Conservation (phyloP, 2,329 filamentous ascomycete species). For the Verticillium nonalfalfae region DNA sequence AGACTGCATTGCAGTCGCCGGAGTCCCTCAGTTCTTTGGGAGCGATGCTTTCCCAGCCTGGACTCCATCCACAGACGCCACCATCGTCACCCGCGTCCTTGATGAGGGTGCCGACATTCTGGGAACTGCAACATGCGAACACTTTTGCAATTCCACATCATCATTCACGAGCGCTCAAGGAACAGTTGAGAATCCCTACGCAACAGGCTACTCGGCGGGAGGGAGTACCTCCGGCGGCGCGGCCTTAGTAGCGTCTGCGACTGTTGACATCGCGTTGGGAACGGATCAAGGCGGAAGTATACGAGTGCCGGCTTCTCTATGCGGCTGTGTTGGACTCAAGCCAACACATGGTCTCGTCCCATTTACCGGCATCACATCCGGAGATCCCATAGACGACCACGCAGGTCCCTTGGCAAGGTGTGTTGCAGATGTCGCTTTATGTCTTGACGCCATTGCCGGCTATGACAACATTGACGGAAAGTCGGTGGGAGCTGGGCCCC, state of each 20-base stretch:
- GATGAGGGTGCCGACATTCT: slow-evolving; percentile 43
- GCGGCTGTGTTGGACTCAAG: slow-evolving; percentile 36
- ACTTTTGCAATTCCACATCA: slow-evolving; percentile 41
- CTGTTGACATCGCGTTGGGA: slow-evolving; percentile 37
- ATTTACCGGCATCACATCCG: slow-evolving; percentile 40
- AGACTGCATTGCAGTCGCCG: slow-evolving; percentile 48
- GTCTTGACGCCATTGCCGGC: slow-evolving; percentile 38
- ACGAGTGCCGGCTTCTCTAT: slow-evolving; percentile 33
- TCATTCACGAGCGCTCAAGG: slow-evolving; percentile 41
- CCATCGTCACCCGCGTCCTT: slow-evolving; percentile 41
- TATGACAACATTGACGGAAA: slow-evolving; percentile 42
- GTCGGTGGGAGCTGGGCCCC: slow-evolving; percentile 23
- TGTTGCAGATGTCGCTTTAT: slow-evolving; percentile 30
- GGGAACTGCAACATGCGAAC: slow-evolving; percentile 47
- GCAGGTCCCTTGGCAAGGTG: slow-evolving; percentile 34
- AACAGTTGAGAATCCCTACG: slow-evolving; percentile 36
- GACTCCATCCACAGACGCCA: slow-evolving; percentile 46
- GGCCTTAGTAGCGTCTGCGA: slow-evolving; percentile 34
- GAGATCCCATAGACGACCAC: slow-evolving; percentile 46
- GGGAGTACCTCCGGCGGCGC: slow-evolving; percentile 42
- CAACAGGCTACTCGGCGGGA: slow-evolving; percentile 37
- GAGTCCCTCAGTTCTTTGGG: slow-evolving; percentile 45
- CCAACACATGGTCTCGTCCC: slow-evolving; percentile 45
- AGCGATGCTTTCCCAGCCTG: slow-evolving; percentile 42
- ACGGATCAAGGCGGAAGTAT: slow-evolving; percentile 43